Conservation (phyloP, 495 filamentous ascomycete species). For the Aspergillus diversus region DNA sequence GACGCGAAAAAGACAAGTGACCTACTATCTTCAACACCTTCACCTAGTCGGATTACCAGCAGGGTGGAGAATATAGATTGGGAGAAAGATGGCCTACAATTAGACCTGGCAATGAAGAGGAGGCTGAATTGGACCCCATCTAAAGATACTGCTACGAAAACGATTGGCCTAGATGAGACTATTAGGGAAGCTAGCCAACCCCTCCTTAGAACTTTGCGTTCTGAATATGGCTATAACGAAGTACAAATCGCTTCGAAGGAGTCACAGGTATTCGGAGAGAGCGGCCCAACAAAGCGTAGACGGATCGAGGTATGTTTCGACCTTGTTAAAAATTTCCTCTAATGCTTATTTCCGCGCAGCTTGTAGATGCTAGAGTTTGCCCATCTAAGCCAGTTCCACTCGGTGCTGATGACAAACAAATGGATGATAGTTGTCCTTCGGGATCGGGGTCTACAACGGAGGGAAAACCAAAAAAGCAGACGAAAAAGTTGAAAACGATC, state of each 20-base stretch:
- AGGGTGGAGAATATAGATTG: slow-evolving; percentile 17
- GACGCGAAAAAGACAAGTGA: slow-evolving; percentile 17
- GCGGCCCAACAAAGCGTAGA: slow-evolving; percentile 46
- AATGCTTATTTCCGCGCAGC: slow-evolving; percentile 21
- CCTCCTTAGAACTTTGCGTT: slow-evolving; percentile 35
- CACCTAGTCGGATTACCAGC: background rate
- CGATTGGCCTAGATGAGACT: slow-evolving; percentile 20
- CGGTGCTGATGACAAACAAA: slow-evolving; percentile 17
- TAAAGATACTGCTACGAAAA: slow-evolving; percentile 23
- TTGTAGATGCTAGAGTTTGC: slow-evolving; percentile 35
- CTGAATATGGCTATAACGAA: slow-evolving; percentile 41
- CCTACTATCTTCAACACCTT: slow-evolving; percentile 5
- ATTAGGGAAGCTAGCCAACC: background rate
- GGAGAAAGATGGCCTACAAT: slow-evolving; percentile 31
- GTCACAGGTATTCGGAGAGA: slow-evolving; percentile 13
- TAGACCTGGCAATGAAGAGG: slow-evolving; percentile 42
- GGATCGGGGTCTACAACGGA: slow-evolving; percentile 21
- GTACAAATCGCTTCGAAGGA: slow-evolving; percentile 17
- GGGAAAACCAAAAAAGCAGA: slow-evolving; percentile 58
- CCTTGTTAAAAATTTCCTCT: background rate
- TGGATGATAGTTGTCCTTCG: slow-evolving; percentile 14
- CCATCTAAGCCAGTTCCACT: slow-evolving; percentile 19
- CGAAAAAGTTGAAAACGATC: slow-evolving; percentile 80
- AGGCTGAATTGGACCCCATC: slow-evolving; percentile 52
- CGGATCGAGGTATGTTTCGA: slow-evolving; percentile 42